These are phyloP conservation scores for Candida easanensis DNA, from an alignment of 805 yeast genomes.

Conservation along the genomic window DNA sequence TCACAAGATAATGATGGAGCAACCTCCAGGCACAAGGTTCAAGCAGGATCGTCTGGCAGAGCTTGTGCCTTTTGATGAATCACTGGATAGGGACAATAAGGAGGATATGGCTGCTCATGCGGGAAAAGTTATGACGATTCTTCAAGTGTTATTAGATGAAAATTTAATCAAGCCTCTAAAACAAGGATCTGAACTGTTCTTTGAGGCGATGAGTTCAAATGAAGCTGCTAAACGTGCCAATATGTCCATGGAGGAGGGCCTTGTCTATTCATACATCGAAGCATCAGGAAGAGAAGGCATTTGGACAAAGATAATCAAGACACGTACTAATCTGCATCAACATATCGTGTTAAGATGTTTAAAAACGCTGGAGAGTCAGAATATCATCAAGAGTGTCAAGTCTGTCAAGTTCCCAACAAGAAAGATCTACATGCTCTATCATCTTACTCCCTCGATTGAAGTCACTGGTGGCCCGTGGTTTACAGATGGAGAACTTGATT, in stretches of 20 bases:
- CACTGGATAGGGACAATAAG: too few relatives aligned
- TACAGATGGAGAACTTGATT: slow-evolving; percentile 91
- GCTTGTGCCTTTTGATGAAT: too few relatives aligned
- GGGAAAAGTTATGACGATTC: too few relatives aligned
- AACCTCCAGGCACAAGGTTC: too few relatives aligned
- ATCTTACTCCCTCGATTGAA: slow-evolving; percentile 89
- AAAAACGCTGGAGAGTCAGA: slow-evolving; percentile 73
- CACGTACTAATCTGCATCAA: slow-evolving; percentile 85
- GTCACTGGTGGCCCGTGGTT: slow-evolving; percentile 99
- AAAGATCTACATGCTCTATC: slow-evolving; percentile 92
- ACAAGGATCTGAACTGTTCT: slow-evolving; percentile 62
- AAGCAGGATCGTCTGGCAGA: too few relatives aligned
- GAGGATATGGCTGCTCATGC: too few relatives aligned
- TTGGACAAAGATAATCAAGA: slow-evolving; percentile 90
- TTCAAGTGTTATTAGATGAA: slow-evolving; percentile 39
- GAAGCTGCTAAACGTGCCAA: slow-evolving; percentile 77
- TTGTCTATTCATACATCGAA: slow-evolving; percentile 88
- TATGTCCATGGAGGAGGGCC: slow-evolving; percentile 85
- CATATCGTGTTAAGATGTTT: slow-evolving; percentile 84
- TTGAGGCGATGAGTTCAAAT: slow-evolving; percentile 66
- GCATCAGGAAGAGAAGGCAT: slow-evolving; percentile 94
- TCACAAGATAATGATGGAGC: too few relatives aligned
- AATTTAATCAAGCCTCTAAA: slow-evolving; percentile 69
- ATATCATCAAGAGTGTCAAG: slow-evolving; percentile 85
- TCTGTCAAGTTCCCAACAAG: slow-evolving; percentile 91